Evolutionary conservation across 805 yeast species (phyloP), one percentile per base, ranked within the genome.

Genomic region (Lachancea mirantina): DNA sequence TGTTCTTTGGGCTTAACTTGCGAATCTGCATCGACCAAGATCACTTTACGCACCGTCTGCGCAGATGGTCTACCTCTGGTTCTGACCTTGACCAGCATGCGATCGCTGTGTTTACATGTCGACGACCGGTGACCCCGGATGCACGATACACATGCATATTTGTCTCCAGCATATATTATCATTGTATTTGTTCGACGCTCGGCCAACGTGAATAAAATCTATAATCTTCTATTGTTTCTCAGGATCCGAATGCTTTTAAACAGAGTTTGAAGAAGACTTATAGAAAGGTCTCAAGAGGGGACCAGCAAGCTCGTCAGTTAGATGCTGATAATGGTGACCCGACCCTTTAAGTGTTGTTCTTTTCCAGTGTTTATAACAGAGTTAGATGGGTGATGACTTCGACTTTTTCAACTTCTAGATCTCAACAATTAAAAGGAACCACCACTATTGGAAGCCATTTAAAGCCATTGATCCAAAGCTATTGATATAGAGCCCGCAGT

Each of bases 71-170:
- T 62, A 1, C 97, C 98, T 38, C 95, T 72, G n/a, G 84, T 74
- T 17, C 95, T 69, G 8, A 89, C 96, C 47, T 85, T 84, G 8
- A 88, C 77, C 24, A 89, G 64, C 15, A 92, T 84, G 28, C 96
- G 67, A 32, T 72, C 66, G 19, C 81, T 74, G 57, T 89, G 98
- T 34, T 73, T 74, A 57, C 98, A 89, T 35, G 79, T 75, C 1
- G 89, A 76, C 1, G 96, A 83, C 24, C 98, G 62, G 51, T 89
- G 98, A 11, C 97, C 97, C 26, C 96, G 65, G 15, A 92, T 84
- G 52, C 98, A 89, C 49, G 78, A 79, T 34, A 74, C 72, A 57
- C 96, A 85, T 3, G 94, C 83, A 53, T 82, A 81, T 48, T 87
- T 81, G 46, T 73, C 80, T 18, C 81, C 82, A 42, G 81, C 82